Base-by-base conservation (phyloP, 257 asterid genomes). In the Capsicum rhomboideum region DNA sequence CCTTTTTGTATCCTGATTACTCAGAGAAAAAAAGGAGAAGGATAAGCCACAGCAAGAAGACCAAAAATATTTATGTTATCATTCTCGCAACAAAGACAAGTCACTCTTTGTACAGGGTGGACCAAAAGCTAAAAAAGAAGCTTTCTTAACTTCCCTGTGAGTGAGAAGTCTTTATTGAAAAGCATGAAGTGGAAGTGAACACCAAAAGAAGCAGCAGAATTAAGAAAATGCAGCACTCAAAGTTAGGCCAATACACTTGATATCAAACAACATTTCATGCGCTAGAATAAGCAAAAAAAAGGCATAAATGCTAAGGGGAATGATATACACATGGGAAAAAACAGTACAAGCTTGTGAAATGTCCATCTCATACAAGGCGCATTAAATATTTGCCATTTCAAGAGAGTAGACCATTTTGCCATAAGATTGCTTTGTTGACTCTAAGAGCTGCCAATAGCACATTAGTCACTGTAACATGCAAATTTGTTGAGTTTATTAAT, bases 1-100 rank as follows among this genome's bases (percentile, higher is more conserved):
- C 82, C 86, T 84, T 86, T 49, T 84, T 85, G 82, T 63, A 80
- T 79, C 91, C 95, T 93, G 58, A 13, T 82, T 58, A 64, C 55
- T 49, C 66, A 66, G 29, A 4, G 20, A 46, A 13, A 74, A 74
- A 23, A 23, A 1, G 26, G 42, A 23, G 31, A 66, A 28, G 31
- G 52, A 64, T 68, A 49, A 82, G 49, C 40, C 13, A 63, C 66
- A 49, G 79, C 21, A 82, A 82, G 52, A 53, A 82, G 68, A 29
- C 29, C 21, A 66, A 49, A 61, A 74, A n/a, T n/a, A 12, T n/a
- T 13, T 72, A 12, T 44, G 21, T 3, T 8, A 46, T 6, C 18
- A 23, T 21, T 71, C 79, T 74, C 40, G 1, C 13, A 74, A 23
- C 40, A 74, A 46, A 74, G 40, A 46, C 58, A 46, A 74, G 46